Evolutionary conservation across 371 early-diverging fungal species (phyloP), one percentile per base, ranked within the genome.

Genomic region (Mucor saturninus): DNA sequence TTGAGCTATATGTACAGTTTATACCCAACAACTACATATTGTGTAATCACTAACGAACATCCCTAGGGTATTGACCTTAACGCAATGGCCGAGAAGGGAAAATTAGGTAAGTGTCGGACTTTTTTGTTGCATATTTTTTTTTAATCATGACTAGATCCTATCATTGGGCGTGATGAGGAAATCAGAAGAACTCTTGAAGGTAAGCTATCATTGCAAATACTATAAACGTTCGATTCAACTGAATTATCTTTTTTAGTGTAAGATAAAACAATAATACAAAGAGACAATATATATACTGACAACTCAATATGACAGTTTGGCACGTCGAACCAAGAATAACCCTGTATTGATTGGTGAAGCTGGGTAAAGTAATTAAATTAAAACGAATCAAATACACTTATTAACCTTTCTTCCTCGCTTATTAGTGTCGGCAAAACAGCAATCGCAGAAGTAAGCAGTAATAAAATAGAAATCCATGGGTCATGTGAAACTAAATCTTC

Each of bases 291-390:
- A 15, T 14, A 28, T 2, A 49, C 13, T 38, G 9, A 30, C 10
- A 50, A 46, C 55, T 46, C 1, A 52, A 31, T 15, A 3, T 4
- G 31, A 14, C 65, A 78, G 77, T 7, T 62, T 88, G 64, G 81
- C 92, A 9, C 88, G 94, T 43, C 80, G 91, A 79, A 95, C 92
- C 28, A 98, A 98, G 64, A 93, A 94, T 71, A 95, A 95, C 69
- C 95, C 95, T 11, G 92, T 95, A 14, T 76, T 96, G 52, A 93
- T 95, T 32, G 97, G 95, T 57, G 88, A 90, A 62, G 86, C 90
- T 39, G 88, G 84, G 83, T 77, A 80, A 75, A 39, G 45, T 32
- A 29, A 10, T 21, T 21, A 21, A 21, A 21, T 21, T 21, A 21
- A 21, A 21, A 21, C 21, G 21, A 21, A 21, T 21, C 21, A 1